Conservation (phyloP, 331 rosid genomes). For the Rosa hybrid region DNA sequence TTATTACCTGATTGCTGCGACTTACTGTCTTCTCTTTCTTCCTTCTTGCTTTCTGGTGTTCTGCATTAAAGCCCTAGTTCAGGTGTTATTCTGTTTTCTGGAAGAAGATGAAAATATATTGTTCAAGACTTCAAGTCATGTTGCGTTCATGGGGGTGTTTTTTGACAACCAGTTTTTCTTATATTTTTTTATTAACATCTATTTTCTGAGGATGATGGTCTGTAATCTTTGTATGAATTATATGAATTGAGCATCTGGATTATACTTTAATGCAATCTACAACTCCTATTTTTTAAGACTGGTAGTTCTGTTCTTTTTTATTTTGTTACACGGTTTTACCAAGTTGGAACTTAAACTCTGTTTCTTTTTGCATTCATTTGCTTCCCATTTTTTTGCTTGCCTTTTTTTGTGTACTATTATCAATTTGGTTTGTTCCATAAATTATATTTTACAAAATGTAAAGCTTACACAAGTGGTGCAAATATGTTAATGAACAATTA, state of each 20-base stretch:
- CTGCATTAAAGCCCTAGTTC: not conserved
- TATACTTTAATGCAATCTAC: not conserved
- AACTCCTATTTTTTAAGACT: not conserved
- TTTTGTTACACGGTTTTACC: not conserved
- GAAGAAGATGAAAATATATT: not conserved
- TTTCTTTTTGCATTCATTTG: not conserved
- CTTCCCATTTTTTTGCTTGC: not conserved
- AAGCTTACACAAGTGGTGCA: not conserved
- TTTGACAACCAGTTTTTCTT: not conserved
- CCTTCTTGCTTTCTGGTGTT: not conserved
- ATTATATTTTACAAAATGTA: not conserved
- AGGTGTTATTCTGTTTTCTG: not conserved
- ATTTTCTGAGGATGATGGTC: slow-evolving; percentile 1
- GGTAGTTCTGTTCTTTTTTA: not conserved
- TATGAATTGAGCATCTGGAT: not conserved
- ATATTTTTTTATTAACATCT: too few species aligned
- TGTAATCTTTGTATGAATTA: not conserved
- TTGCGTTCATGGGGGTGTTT: not conserved
- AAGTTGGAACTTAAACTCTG: not conserved
- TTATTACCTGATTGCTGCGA: too few species aligned
- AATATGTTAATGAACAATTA: not conserved
- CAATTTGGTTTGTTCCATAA: not conserved
- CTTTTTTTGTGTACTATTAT: not conserved
- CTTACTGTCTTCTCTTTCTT: too few species aligned
- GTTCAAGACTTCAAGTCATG: too few species aligned